phyloP scores from a whole-genome alignment of 371 early-diverging fungal genomes.

The Capniomyces stellatus region DNA sequence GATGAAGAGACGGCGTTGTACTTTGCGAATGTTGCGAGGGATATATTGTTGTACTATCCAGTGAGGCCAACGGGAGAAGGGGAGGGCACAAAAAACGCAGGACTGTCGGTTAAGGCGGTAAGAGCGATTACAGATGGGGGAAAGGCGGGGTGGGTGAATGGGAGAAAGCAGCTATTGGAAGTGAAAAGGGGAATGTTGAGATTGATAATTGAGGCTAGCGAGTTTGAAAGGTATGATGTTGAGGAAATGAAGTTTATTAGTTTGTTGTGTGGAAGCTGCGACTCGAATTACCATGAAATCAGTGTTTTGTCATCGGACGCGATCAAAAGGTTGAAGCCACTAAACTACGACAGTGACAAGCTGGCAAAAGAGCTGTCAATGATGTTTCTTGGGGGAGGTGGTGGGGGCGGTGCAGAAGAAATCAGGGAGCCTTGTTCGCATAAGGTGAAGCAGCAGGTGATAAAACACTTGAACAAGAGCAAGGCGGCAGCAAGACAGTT shows the following conservation, averaged over 20 bases:
- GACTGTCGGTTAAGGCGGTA: not conserved
- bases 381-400: not conserved
- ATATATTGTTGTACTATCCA: not conserved
- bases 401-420: not conserved
- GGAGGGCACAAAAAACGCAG: not conserved
- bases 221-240: not conserved
- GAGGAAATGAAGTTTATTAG: not conserved
- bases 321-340: not conserved
- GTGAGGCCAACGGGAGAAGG: not conserved
- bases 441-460: not conserved
- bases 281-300: not conserved
- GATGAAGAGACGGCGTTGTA: not conserved
- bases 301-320: not conserved
- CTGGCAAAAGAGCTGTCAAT: not conserved
- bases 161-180: not conserved
- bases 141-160: not conserved
- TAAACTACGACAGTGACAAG: constrained; percentile 3
- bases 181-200: not conserved
- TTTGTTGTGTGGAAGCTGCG: not conserved
- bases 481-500: not conserved
- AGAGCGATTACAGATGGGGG: not conserved
- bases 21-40: not conserved
- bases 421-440: not conserved
- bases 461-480: constrained; percentile 1
- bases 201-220: not conserved